These are phyloP conservation scores for Aphanoascus verrucosus DNA, from an alignment of 2,329 filamentous ascomycete genomes.

Conservation along the genomic window DNA sequence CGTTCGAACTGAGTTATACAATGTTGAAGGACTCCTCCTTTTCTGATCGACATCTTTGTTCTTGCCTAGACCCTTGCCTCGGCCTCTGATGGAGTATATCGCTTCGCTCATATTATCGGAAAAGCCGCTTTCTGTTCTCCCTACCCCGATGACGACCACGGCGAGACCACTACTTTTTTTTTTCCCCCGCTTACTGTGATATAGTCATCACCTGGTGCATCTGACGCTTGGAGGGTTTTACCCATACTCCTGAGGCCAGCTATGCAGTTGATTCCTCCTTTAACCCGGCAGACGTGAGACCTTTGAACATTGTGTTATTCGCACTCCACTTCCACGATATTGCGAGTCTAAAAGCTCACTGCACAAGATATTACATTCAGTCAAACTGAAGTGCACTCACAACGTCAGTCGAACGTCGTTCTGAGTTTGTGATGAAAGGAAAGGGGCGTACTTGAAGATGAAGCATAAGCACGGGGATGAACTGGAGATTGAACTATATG, in stretches of 20 bases:
- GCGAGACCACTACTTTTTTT: not conserved
- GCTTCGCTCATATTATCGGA: not conserved
- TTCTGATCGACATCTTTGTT: not conserved
- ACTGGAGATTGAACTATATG: not conserved
- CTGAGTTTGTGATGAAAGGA: not conserved
- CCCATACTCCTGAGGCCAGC: not conserved
- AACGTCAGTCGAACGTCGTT: no score
- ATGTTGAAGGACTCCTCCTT: not conserved
- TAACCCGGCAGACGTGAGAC: no score
- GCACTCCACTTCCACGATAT: no score
- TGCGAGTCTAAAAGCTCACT: no score
- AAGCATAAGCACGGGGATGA: not conserved
- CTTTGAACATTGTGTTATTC: no score
- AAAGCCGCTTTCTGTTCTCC: not conserved
- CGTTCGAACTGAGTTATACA: not conserved
- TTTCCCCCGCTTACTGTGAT: not conserved
- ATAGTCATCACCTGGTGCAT: not conserved
- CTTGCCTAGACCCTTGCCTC: not conserved
- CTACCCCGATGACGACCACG: not conserved
- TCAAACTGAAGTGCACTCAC: no score
- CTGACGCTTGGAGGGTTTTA: not conserved
- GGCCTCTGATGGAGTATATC: conserved; percentile 1
- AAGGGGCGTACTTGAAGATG: not conserved
- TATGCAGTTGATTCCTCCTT: no score
- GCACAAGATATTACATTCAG: no score